phyloP scores from a whole-genome alignment of 1,284 basidiomycete species.

The Inonotus obliquus region DNA sequence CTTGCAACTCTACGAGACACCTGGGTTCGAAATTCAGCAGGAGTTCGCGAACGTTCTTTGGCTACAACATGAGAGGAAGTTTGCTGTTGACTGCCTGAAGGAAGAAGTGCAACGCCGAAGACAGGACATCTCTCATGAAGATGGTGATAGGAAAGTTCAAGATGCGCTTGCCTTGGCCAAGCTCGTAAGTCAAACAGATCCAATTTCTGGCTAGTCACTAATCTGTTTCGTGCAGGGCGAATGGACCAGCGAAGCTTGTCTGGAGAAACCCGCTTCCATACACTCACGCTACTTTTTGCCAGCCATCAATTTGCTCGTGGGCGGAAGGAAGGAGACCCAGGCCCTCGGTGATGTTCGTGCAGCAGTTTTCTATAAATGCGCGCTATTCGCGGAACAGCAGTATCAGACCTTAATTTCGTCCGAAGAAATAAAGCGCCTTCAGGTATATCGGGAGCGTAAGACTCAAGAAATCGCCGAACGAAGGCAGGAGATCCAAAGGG shows the following conservation, averaged over 20 bases:
- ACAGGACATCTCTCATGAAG: constrained; percentile 8
- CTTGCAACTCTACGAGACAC: constrained; percentile 49
- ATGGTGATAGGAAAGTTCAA: constrained; percentile 23
- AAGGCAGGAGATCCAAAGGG: constrained; percentile 35
- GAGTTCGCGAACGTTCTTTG: constrained; percentile 92
- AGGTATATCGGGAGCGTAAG: constrained; percentile 72
- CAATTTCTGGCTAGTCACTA: constrained; percentile 2
- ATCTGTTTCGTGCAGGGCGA: constrained; percentile 53
- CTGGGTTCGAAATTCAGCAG: constrained; percentile 55
- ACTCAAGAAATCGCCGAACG: constrained; percentile 55
- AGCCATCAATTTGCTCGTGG: constrained; percentile 45
- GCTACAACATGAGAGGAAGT: constrained; percentile 79
- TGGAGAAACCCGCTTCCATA: constrained; percentile 80
- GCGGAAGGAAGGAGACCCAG: constrained; percentile 21
- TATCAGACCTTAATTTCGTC: constrained; percentile 69
- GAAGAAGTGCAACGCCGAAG: constrained; percentile 35
- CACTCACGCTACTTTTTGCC: constrained; percentile 64
- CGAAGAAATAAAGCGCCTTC: constrained; percentile 68
- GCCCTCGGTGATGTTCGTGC: constrained; percentile 38
- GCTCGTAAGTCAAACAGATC: constrained; percentile 42
- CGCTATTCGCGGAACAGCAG: constrained; percentile 85
- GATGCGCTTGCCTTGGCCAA: constrained; percentile 52
- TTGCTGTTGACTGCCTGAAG: constrained; percentile 76
- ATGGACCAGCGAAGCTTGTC: constrained; percentile 85
- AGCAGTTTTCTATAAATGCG: constrained; percentile 78